Conservation (phyloP, 345 rosid genomes). For the Eucalyptus albens region DNA sequence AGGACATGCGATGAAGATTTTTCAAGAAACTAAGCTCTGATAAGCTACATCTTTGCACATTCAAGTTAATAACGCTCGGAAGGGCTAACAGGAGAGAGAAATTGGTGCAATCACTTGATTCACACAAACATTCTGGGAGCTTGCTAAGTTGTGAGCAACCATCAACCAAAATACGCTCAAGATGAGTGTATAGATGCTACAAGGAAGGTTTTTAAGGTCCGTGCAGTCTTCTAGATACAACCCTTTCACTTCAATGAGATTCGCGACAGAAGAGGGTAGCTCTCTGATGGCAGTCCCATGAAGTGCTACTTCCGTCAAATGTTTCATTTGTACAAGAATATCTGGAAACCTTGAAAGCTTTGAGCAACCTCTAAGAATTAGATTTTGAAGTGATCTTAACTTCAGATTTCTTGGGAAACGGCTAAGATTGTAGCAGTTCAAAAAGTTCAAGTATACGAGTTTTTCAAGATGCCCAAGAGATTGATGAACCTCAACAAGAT, state of each 20-base stretch:
- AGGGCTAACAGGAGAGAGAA: neutral
- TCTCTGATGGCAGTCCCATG: neutral
- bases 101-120: neutral
- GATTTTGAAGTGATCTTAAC: neutral
- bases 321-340: neutral
- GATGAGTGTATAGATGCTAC: neutral
- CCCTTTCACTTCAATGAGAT: neutral
- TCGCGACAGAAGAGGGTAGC: neutral
- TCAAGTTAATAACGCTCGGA: neutral
- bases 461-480: too few species aligned
- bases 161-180: neutral
- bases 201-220: neutral
- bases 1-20: neutral
- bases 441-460: accelerated
- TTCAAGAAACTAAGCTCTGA: neutral
- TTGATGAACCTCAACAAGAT: too few species aligned
- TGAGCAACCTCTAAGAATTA: neutral
- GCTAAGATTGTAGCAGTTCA: too few species aligned
- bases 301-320: neutral
- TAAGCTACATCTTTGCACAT: neutral
- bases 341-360: neutral
- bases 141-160: neutral
- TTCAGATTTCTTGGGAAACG: neutral
- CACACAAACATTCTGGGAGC: neutral
- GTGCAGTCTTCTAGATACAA: neutral